Percentiles rank a stretch among this genome's conserved stretches.
phyloP scores from a whole-genome alignment of 2,329 filamentous ascomycete genomes.

The Dactylella cylindrospora region DNA sequence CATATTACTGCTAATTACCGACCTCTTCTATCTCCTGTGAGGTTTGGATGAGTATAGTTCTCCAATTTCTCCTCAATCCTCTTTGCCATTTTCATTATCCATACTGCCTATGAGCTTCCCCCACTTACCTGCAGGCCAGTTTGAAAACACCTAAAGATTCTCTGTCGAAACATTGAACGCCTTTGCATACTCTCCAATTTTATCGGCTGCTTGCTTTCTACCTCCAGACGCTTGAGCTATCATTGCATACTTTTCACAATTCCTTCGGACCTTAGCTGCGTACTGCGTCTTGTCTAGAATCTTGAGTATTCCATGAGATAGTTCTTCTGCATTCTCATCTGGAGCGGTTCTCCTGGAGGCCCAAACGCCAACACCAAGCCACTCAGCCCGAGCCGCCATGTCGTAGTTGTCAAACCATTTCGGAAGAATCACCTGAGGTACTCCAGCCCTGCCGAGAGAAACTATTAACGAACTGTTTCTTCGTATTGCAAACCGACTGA shows the following conservation, averaged over 20 bases:
- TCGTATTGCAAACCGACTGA: slow-evolving; percentile 1
- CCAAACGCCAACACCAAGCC: slow-evolving; percentile 45
- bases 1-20: no score
- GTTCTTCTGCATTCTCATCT: slow-evolving; percentile 39
- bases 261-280: slow-evolving; percentile 13
- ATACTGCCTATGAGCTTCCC: no score
- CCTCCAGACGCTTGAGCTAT: slow-evolving; percentile 24
- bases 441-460: slow-evolving; percentile 43
- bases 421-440: slow-evolving; percentile 45
- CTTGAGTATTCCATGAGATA: slow-evolving; percentile 16
- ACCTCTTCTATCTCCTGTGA: no score
- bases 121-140: no score
- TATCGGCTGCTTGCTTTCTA: slow-evolving; percentile 33
- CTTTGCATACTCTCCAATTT: slow-evolving; percentile 37
- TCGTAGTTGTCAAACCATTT: slow-evolving; percentile 47
- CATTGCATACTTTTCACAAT: slow-evolving; percentile 19
- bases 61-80: no score
- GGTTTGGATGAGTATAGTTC: no score
- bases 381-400: slow-evolving; percentile 45
- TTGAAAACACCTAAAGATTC: slow-evolving; percentile 19
- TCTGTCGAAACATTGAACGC: slow-evolving; percentile 27
- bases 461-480: not conserved
- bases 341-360: slow-evolving; percentile 39
- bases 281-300: slow-evolving; percentile 14
- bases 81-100: no score